phyloP scores from a whole-genome alignment of 495 filamentous ascomycete species.

The Talaromyces ruber region DNA sequence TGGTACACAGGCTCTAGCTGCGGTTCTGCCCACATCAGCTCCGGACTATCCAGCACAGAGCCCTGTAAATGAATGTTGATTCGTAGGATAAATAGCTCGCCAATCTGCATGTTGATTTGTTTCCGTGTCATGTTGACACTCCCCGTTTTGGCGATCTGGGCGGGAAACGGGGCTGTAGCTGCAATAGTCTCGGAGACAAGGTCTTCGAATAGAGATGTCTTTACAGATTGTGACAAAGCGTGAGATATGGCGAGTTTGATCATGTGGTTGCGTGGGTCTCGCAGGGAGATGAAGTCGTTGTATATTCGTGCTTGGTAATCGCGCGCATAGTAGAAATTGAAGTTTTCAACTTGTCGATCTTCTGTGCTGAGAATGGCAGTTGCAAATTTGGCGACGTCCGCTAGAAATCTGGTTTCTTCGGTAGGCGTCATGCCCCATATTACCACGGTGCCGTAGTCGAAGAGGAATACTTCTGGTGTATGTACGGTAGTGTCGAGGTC shows the following conservation, averaged over 20 bases:
- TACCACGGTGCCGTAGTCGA: slow-evolving; percentile 99
- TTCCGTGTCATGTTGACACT: slow-evolving; percentile 74
- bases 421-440: slow-evolving; percentile 92
- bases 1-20: slow-evolving; percentile 93
- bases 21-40: slow-evolving; percentile 97
- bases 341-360: slow-evolving; percentile 90
- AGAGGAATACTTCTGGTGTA: slow-evolving; percentile 89
- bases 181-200: slow-evolving; percentile 89
- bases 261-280: slow-evolving; percentile 95
- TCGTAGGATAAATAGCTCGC: slow-evolving; percentile 90
- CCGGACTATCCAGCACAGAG: slow-evolving; percentile 91
- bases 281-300: slow-evolving; percentile 94
- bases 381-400: slow-evolving; percentile 94
- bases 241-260: slow-evolving; percentile 94
- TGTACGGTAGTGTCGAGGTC: slow-evolving; percentile 62
- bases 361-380: slow-evolving; percentile 77
- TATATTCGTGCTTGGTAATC: slow-evolving; percentile 98
- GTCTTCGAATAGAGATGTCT: slow-evolving; percentile 97
- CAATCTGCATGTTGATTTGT: slow-evolving; percentile 97
- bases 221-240: slow-evolving; percentile 84
- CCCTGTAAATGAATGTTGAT: slow-evolving; percentile 98
- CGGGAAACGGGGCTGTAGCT: slow-evolving; percentile 79
- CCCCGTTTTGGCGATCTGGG: slow-evolving; percentile 82
- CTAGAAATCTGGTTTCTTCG: slow-evolving; percentile 81
- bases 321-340: slow-evolving; percentile 97